Evolutionary conservation across 257 asterid species (phyloP).

Genomic region (Solanum verrucosum): DNA sequence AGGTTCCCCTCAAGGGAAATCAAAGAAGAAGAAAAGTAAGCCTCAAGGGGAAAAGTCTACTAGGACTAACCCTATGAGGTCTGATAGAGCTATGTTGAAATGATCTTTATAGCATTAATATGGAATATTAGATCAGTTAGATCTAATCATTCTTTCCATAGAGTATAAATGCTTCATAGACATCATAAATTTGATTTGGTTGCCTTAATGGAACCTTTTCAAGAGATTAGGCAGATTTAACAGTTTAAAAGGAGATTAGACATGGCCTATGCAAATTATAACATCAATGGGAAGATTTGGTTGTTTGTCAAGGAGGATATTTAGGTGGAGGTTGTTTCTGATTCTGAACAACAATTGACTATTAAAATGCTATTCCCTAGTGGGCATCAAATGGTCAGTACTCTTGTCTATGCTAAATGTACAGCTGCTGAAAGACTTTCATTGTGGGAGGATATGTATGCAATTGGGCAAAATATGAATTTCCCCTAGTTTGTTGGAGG

Average conservation of each 20-base stretch:
- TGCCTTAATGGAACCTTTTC: background rate
- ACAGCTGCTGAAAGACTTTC: too few relatives aligned
- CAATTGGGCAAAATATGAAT: too few relatives aligned
- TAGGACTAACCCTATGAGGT: background rate
- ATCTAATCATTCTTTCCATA: background rate
- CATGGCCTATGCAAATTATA: background rate
- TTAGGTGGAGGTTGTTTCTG: background rate
- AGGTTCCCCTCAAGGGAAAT: background rate
- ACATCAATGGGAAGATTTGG: background rate
- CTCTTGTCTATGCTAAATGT: background rate
- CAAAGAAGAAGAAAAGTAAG: background rate
- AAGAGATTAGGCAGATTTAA: too few relatives aligned
- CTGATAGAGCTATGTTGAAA: background rate
- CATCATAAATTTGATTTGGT: background rate
- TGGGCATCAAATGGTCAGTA: background rate
- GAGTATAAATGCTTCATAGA: background rate
- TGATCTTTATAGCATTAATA: background rate
- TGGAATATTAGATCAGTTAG: background rate
- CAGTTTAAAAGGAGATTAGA: background rate
- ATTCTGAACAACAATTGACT: too few relatives aligned
- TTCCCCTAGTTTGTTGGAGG: background rate
- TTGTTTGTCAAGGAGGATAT: background rate
- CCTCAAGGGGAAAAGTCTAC: background rate
- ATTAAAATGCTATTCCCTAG: too few relatives aligned
- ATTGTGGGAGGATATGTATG: too few relatives aligned